Base-by-base conservation (phyloP, 305 asterid species). In the Striga hermonthica region DNA sequence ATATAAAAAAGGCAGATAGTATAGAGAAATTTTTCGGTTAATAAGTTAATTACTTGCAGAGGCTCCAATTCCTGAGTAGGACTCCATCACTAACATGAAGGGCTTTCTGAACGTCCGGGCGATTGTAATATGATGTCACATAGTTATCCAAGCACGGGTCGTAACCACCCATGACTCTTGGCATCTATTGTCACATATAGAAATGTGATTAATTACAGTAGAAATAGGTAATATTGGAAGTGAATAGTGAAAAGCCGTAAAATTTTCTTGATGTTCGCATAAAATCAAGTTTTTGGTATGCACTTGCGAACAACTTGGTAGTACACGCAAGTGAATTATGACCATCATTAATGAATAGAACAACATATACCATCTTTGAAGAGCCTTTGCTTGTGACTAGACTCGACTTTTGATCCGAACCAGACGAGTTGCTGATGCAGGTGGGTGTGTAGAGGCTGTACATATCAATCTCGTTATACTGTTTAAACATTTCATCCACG, bases 111-210 rank as follows among this genome's bases (percentile, higher is more conserved):
- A 92, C 96, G 38, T 86, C 94, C 2, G 61, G 81, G 14, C 86
- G 80, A 64, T 87, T 89, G 80, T 82, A 89, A 76, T 84, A 91
- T 9, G 76, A 67, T 44, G 54, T 81, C 0, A 96, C 85, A 57
- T 89, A 89, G 80, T 83, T 81, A 31, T 92, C 98, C 65, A 92
- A 81, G 76, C 98, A 92, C 7, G 98, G 98, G 35, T 92, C 96
- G 8, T 86, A 92, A 5, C 98, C 96, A 36, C 90, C 93, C 82
- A 87, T 61, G 65, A 84, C 68, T 72, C 93, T 82, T 3, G 91
- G 95, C 90, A 86, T 79, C 96, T 87, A 64, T 39, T 1, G 31
- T 22, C 31, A 22, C 31, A 22, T 22, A 22, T 22, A 22, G 1
- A 22, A 22, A 2, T 22, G 31, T 22, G 31, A 22, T 22, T 22